Percentiles rank a stretch among this genome's conserved stretches.
Conservation (phyloP, 2,329 filamentous ascomycete genomes). For the Sporothrix schenckii region DNA sequence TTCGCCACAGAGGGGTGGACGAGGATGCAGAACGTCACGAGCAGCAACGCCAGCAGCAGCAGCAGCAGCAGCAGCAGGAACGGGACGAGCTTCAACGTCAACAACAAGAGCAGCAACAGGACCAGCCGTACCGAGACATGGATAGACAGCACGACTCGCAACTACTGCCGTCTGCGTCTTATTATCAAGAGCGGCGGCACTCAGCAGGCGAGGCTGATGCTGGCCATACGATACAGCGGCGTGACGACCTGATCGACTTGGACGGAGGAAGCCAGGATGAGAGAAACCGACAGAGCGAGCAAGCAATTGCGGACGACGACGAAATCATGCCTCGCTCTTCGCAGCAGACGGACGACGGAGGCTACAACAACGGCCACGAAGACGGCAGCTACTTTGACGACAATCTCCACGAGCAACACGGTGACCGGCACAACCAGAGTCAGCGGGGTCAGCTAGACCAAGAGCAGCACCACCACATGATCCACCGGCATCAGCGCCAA, state of each 20-base stretch:
- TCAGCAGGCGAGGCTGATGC: constrained; percentile 74
- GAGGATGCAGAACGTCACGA: constrained; percentile 20
- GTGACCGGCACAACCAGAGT: constrained; percentile 20
- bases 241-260: constrained; percentile 62
- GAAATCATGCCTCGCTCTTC: constrained; percentile 35
- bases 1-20: constrained; percentile 20
- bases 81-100: constrained; percentile 39
- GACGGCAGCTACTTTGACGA: constrained; percentile 39
- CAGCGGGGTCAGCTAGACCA: constrained; percentile 20
- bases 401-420: constrained; percentile 17
- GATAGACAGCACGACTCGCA: constrained; percentile 40
- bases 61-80: constrained; percentile 39
- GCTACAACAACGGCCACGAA: constrained; percentile 45
- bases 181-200: constrained; percentile 67
- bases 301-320: constrained; percentile 38
- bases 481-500: constrained; percentile 22
- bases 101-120: constrained; percentile 37
- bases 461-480: constrained; percentile 43
- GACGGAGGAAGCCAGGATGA: constrained; percentile 46
- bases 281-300: constrained; percentile 40
- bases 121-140: constrained; percentile 31
- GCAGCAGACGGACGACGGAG: constrained; percentile 34
- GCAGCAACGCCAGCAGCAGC: constrained; percentile 37
- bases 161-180: constrained; percentile 40
- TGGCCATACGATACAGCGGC: constrained; percentile 56